phyloP scores from a whole-genome alignment of 164 flowering plant species.

The Amborella trichopoda region DNA sequence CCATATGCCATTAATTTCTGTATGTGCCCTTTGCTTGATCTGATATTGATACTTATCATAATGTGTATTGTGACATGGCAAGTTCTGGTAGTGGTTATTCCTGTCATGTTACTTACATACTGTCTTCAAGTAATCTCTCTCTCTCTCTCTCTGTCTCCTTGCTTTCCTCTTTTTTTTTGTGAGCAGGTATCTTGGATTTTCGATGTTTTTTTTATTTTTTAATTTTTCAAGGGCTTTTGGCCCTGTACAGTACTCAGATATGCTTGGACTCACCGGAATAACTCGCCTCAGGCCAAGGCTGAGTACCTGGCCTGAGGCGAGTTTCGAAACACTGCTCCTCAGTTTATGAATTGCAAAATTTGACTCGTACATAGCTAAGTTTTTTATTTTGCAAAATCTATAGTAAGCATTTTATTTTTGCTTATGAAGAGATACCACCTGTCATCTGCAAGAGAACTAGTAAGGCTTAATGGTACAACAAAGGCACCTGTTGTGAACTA shows the following conservation, averaged over 20 bases:
- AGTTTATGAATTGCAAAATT: too few relatives aligned
- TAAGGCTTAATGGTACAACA: constrained; percentile 80
- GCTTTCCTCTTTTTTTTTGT: too few relatives aligned
- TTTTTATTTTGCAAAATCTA: too few relatives aligned
- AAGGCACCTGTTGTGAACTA: constrained; percentile 83
- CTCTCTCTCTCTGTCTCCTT: background rate
- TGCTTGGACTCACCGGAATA: too few relatives aligned
- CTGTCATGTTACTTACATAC: constrained; percentile 26
- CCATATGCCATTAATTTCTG: constrained; percentile 42
- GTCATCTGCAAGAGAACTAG: constrained; percentile 60
- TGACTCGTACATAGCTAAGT: too few relatives aligned
- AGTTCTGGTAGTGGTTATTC: constrained; percentile 58
- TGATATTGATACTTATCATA: constrained; percentile 26
- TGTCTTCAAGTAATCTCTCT: constrained; percentile 59
- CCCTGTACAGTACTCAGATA: too few relatives aligned
- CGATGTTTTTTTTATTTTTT: background rate
- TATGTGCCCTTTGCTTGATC: constrained; percentile 23
- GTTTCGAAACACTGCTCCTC: too few relatives aligned
- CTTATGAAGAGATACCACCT: constrained; percentile 45
- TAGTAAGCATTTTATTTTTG: too few relatives aligned
- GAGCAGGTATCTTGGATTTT: too few relatives aligned
- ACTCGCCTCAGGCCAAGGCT: too few relatives aligned
- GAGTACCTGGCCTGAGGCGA: too few relatives aligned
- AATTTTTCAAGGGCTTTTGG: too few relatives aligned
- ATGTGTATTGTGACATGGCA: constrained; percentile 87